These are phyloP conservation scores for Candida suzukii DNA, from an alignment of 805 yeast species.

Conservation along the genomic window DNA sequence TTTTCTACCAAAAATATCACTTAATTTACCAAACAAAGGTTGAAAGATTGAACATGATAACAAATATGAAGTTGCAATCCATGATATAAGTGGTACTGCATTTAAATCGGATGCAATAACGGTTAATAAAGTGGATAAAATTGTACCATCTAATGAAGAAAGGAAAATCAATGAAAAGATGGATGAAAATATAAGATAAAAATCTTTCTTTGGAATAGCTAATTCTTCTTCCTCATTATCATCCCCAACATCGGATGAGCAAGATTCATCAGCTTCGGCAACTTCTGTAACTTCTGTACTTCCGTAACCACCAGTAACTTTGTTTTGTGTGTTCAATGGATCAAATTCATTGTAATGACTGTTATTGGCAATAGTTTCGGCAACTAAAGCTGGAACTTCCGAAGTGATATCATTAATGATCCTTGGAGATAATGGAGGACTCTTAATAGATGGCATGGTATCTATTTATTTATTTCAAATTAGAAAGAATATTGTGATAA, in stretches of 20 bases:
- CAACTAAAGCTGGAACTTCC: not conserved
- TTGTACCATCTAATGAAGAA: slow-evolving; percentile 62
- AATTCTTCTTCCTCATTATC: slow-evolving; percentile 3
- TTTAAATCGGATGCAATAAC: slow-evolving; percentile 64
- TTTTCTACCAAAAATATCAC: slow-evolving; percentile 68
- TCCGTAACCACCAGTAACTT: not conserved
- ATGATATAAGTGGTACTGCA: slow-evolving; percentile 54
- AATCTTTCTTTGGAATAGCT: slow-evolving; percentile 19
- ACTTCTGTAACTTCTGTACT: not conserved
- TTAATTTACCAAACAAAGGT: slow-evolving; percentile 63
- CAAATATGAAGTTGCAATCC: slow-evolving; percentile 70
- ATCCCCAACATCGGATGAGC: not conserved
- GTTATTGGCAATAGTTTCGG: slow-evolving; percentile 2
- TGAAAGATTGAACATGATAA: slow-evolving; percentile 67
- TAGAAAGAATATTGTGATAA: no score
- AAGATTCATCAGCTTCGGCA: not conserved
- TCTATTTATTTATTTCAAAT: no score
- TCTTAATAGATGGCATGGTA: not conserved
- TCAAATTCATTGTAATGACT: not conserved
- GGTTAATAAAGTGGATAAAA: slow-evolving; percentile 58
- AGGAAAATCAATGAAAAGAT: slow-evolving; percentile 44
- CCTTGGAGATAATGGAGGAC: not conserved
- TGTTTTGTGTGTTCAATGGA: not conserved
- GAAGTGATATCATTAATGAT: slow-evolving; percentile 1
- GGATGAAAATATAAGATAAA: slow-evolving; percentile 30